These are phyloP conservation scores for Phylloporus sp. DNA, from an alignment of 768 basidiomycete species.

Conservation along the genomic window DNA sequence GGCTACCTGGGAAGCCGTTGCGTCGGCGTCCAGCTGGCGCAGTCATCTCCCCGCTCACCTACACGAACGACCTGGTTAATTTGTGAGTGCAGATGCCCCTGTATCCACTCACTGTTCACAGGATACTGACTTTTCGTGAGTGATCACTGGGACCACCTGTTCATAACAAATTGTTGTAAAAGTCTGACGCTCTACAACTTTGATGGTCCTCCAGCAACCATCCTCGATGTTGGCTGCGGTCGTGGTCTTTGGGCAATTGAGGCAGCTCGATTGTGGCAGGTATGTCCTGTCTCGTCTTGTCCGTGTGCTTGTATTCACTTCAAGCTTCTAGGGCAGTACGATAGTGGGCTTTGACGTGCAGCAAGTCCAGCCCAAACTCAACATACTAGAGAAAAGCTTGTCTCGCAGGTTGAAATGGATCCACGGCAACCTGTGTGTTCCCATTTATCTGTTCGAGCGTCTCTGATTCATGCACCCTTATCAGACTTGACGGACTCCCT, in stretches of 20 bases:
- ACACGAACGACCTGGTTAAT: conserved; percentile 45
- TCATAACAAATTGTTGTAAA: conserved; percentile 46
- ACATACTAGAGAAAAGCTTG: conserved; percentile 37
- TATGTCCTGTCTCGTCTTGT: conserved; percentile 26
- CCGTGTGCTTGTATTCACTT: not conserved
- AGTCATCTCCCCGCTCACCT: conserved; percentile 54
- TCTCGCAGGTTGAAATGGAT: conserved; percentile 59
- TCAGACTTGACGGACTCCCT: conserved; percentile 61
- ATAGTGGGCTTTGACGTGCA: conserved; percentile 60
- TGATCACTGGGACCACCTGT: conserved; percentile 71
- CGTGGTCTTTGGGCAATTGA: conserved; percentile 68
- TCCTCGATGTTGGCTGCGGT: conserved; percentile 73
- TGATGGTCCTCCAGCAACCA: conserved; percentile 42
- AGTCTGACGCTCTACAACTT: conserved; percentile 55
- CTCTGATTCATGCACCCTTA: conserved; percentile 6
- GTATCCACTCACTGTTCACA: not conserved
- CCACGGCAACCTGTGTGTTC: conserved; percentile 57
- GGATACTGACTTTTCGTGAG: conserved; percentile 33
- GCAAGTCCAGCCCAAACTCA: conserved; percentile 48
- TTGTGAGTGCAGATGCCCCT: conserved; percentile 41
- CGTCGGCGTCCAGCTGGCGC: conserved; percentile 45
- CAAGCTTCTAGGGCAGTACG: conserved; percentile 40
- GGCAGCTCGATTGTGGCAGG: conserved; percentile 65
- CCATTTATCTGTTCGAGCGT: not conserved
- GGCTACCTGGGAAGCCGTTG: conserved; percentile 38